Evolutionary conservation across 805 yeast species (phyloP).

Genomic region (Saccharomycodes ludwigii): DNA sequence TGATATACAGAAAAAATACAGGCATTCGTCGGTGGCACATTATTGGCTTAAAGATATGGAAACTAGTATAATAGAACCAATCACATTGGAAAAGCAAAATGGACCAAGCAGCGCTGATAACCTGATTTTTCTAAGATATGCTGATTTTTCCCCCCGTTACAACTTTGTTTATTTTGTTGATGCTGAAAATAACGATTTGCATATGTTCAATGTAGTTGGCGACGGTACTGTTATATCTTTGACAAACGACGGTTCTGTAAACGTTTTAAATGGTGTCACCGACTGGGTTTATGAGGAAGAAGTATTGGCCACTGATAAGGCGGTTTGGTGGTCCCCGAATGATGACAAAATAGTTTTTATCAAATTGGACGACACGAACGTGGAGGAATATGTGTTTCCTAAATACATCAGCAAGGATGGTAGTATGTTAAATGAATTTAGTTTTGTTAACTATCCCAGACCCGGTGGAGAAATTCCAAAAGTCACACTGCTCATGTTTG

Average conservation of each 20-base stretch:
- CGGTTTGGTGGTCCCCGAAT: slow-evolving; percentile 66
- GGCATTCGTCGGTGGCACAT: slow-evolving; percentile 53
- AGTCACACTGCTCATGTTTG: slow-evolving; percentile 34
- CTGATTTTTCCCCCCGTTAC: slow-evolving; percentile 52
- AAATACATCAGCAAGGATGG: slow-evolving; percentile 31
- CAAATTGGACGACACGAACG: slow-evolving; percentile 47
- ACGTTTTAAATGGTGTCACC: slow-evolving; percentile 54
- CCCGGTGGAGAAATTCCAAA: slow-evolving; percentile 57
- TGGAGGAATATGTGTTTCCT: slow-evolving; percentile 39
- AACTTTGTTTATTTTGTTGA: slow-evolving; percentile 42
- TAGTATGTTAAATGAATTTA: slow-evolving; percentile 31
- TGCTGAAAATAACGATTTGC: slow-evolving; percentile 38
- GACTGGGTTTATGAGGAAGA: slow-evolving; percentile 87
- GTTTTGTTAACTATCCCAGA: slow-evolving; percentile 45
- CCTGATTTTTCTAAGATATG: slow-evolving; percentile 29
- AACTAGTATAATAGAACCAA: slow-evolving; percentile 22
- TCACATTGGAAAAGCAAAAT: slow-evolving; percentile 15
- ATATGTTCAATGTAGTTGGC: no score
- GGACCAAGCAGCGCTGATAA: no score
- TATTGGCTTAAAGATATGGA: slow-evolving; percentile 52
- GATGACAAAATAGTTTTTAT: slow-evolving; percentile 44
- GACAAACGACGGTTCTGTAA: slow-evolving; percentile 40
- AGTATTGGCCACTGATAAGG: slow-evolving; percentile 42
- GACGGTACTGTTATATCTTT: no score
- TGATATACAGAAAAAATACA: slow-evolving; percentile 38